Conservation (phyloP, 2,329 filamentous ascomycete species). For the Pestalotiopsis sp. region DNA sequence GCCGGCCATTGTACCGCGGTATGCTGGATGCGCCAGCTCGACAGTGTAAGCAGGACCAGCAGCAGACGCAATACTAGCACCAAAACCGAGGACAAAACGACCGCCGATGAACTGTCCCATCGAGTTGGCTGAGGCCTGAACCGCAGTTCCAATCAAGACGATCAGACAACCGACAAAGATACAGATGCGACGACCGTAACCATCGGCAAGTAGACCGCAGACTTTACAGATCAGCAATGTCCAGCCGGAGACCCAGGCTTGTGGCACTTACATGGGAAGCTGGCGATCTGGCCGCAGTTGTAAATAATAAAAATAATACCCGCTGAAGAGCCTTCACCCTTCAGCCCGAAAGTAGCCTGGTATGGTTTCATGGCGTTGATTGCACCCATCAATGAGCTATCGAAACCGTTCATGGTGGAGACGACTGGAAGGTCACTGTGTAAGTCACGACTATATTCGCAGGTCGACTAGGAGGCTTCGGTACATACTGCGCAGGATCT, state of each 20-base stretch:
- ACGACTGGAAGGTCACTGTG: conserved; percentile 25
- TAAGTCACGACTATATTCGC: background rate
- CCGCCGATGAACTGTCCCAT: conserved; percentile 58
- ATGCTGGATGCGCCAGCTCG: conserved; percentile 65
- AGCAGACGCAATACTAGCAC: conserved; percentile 60
- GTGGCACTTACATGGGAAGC: conserved; percentile 41
- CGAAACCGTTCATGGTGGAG: conserved; percentile 60
- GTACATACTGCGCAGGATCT: background rate
- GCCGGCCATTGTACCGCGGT: conserved; percentile 63
- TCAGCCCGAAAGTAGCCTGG: conserved; percentile 50
- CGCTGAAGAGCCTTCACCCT: conserved; percentile 47
- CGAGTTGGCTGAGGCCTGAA: conserved; percentile 49
- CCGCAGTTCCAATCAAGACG: conserved; percentile 52
- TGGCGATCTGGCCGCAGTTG: conserved; percentile 52
- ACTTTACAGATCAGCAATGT: conserved; percentile 26
- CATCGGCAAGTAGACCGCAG: conserved; percentile 52
- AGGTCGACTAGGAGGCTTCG: background rate
- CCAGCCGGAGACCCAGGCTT: background rate
- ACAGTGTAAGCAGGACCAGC: conserved; percentile 66
- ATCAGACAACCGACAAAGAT: conserved; percentile 58
- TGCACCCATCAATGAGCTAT: conserved; percentile 54
- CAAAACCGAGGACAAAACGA: conserved; percentile 57
- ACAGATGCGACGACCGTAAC: conserved; percentile 54
- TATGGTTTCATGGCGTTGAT: conserved; percentile 57
- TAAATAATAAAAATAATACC: conserved; percentile 52